phyloP scores from a whole-genome alignment of 768 basidiomycete genomes.

The Naganishia vaughanmartiniae region DNA sequence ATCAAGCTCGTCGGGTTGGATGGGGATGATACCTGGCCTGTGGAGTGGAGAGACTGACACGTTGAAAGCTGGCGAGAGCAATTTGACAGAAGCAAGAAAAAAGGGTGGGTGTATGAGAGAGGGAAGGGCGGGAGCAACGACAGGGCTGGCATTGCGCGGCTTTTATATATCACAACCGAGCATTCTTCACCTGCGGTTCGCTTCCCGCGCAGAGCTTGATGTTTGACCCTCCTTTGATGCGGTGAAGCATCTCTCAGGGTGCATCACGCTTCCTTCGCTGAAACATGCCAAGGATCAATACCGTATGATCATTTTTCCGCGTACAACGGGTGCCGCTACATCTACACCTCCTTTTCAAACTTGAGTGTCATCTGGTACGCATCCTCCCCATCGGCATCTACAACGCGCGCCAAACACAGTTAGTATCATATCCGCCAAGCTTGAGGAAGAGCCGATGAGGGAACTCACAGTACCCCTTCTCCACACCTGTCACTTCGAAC shows the following conservation, averaged over 20 bases:
- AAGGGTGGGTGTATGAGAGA: too few relatives aligned
- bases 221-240: too few relatives aligned
- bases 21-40: not conserved
- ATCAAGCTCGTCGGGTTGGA: not conserved
- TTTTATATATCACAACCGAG: too few relatives aligned
- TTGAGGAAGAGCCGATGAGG: not conserved
- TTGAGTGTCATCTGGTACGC: conserved; percentile 82
- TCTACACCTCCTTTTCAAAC: conserved; percentile 37
- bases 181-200: too few relatives aligned
- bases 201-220: too few relatives aligned
- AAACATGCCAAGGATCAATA: not conserved
- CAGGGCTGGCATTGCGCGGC: too few relatives aligned
- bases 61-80: too few relatives aligned
- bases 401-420: not conserved
- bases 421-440: not conserved
- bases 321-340: not conserved
- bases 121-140: too few relatives aligned
- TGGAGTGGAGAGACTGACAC: too few relatives aligned
- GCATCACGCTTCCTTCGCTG: not conserved
- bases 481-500: conserved; percentile 79
- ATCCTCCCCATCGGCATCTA: conserved; percentile 93
- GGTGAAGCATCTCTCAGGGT: too few relatives aligned
- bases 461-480: conserved; percentile 83
- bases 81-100: too few relatives aligned
- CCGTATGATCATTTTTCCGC: not conserved